Percentiles rank a stretch among this genome's conserved stretches.
phyloP scores from a whole-genome alignment of 257 asterid genomes.

The Scutellaria galericulata region DNA sequence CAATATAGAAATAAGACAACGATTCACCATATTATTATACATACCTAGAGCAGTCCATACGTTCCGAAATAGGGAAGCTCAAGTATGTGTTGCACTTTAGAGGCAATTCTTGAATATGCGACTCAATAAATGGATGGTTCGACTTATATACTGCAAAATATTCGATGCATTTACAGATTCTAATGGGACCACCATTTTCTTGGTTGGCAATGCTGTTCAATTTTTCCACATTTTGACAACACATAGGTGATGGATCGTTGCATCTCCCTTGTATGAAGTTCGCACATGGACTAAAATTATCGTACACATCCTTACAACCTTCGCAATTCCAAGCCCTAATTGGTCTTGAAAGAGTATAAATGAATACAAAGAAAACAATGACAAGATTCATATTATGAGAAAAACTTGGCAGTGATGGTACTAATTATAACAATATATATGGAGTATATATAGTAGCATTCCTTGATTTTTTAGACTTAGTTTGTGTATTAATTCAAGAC shows the following conservation, averaged over 20 bases:
- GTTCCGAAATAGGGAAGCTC: constrained; percentile 43
- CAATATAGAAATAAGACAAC: too few relatives aligned
- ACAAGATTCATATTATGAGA: constrained; percentile 6
- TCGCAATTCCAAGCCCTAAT: not conserved
- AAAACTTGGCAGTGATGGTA: not conserved
- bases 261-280: constrained; percentile 22
- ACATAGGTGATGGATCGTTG: constrained; percentile 10
- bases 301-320: constrained; percentile 19
- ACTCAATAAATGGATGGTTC: too few relatives aligned
- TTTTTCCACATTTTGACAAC: constrained; percentile 31
- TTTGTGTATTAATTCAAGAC: not conserved
- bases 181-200: constrained; percentile 20
- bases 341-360: not conserved
- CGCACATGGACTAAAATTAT: constrained; percentile 30
- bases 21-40: too few relatives aligned
- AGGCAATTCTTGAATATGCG: constrained; percentile 40
- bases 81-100: constrained; percentile 40
- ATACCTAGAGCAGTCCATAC: constrained; percentile 45
- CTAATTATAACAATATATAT: not conserved
- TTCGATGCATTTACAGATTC: constrained; percentile 48
- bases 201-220: not conserved
- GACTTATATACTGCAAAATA: constrained; percentile 1
- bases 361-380: not conserved
- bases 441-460: too few relatives aligned
- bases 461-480: constrained; percentile 19